phyloP scores from a whole-genome alignment of 768 basidiomycete genomes.

The Xanthoconium stramineum region DNA sequence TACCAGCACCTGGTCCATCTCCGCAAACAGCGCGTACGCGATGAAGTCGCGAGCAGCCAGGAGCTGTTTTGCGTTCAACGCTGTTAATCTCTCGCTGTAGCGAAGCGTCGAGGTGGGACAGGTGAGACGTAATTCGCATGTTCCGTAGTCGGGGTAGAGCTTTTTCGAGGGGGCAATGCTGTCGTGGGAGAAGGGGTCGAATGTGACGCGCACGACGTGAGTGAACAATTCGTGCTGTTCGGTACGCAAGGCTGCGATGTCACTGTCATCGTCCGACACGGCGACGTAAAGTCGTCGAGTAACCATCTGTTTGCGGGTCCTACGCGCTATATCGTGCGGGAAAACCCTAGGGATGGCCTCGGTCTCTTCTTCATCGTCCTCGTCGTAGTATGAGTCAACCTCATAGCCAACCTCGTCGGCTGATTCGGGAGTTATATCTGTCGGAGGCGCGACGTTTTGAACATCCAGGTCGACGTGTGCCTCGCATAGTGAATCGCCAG shows the following conservation, averaged over 20 bases:
- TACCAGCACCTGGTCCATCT: not conserved
- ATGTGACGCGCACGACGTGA: not conserved
- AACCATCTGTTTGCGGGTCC: not conserved
- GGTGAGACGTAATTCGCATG: not conserved
- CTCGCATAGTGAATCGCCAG: not conserved
- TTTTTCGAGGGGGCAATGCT: not conserved
- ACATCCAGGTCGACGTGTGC: not conserved
- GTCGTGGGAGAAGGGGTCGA: not conserved
- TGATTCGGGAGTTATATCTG: not conserved
- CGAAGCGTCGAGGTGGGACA: not conserved
- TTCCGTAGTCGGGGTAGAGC: not conserved
- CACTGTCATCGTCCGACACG: conserved; percentile 1
- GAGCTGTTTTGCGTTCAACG: not conserved
- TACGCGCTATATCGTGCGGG: not conserved
- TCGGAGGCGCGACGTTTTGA: not conserved
- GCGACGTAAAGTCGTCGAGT: not conserved
- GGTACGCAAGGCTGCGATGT: conserved; percentile 2
- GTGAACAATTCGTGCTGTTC: not conserved
- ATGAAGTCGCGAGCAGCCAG: not conserved
- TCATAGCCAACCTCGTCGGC: not conserved
- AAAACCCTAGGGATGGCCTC: not conserved
- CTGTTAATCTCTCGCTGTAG: not conserved
- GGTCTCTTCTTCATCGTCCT: not conserved
- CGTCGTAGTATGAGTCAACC: too few species aligned
- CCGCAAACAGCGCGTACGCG: not conserved